These are phyloP conservation scores for Xylaria castorea DNA, from an alignment of 495 filamentous ascomycete genomes.

Conservation along the genomic window DNA sequence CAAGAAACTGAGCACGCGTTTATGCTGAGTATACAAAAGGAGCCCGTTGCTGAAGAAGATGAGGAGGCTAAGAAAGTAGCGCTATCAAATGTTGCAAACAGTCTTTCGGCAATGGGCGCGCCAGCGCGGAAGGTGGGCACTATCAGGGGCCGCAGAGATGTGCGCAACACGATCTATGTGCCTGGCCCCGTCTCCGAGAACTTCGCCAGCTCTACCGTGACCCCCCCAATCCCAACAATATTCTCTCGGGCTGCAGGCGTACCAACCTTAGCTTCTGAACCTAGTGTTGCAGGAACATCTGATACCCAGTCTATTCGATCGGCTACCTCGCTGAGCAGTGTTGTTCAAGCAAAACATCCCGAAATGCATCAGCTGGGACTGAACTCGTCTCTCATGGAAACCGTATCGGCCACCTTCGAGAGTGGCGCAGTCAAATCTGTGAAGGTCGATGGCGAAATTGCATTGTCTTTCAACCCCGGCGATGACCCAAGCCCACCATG, in stretches of 20 bases:
- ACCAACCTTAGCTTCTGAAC: constrained; percentile 56
- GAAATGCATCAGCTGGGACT: constrained; percentile 83
- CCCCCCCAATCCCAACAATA: constrained; percentile 53
- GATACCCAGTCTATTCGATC: constrained; percentile 94
- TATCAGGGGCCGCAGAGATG: constrained; percentile 86
- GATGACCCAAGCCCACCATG: constrained; percentile 51
- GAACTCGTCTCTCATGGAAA: constrained; percentile 91
- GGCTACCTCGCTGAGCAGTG: constrained; percentile 75
- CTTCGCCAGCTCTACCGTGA: constrained; percentile 47
- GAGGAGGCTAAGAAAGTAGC: constrained; percentile 82
- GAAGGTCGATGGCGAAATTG: constrained; percentile 87
- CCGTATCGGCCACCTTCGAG: constrained; percentile 83
- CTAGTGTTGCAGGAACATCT: constrained; percentile 62
- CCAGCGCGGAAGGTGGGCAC: constrained; percentile 75
- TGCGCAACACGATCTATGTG: constrained; percentile 86
- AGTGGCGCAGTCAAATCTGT: constrained; percentile 72
- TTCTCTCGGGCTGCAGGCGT: constrained; percentile 50
- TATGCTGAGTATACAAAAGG: constrained; percentile 90
- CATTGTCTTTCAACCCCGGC: constrained; percentile 77
- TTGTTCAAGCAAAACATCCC: constrained; percentile 71
- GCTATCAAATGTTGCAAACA: constrained; percentile 89
- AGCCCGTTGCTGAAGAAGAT: constrained; percentile 93
- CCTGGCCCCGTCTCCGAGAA: constrained; percentile 55
- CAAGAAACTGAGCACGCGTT: constrained; percentile 74
- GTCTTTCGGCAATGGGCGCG: constrained; percentile 64